phyloP scores from a whole-genome alignment of 1,284 basidiomycete species.

The Neolentinus lepideus region DNA sequence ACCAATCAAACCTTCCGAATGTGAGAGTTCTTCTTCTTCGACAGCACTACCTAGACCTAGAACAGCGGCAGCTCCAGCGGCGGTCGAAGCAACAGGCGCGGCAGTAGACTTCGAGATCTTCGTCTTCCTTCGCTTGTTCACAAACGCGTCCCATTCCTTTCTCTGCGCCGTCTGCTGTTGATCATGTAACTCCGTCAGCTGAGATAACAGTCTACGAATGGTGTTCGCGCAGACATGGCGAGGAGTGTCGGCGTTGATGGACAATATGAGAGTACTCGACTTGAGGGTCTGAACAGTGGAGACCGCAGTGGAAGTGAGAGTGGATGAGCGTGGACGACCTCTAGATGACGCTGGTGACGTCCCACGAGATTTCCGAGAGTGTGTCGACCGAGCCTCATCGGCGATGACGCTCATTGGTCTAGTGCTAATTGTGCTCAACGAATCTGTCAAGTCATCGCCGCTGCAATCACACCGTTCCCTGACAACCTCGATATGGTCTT shows the following conservation, averaged over 20 bases:
- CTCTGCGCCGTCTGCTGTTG: conserved; percentile 67
- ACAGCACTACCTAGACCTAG: conserved; percentile 56
- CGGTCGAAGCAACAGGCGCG: conserved; percentile 19
- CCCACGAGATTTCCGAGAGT: conserved; percentile 18
- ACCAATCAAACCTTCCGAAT: conserved; percentile 77
- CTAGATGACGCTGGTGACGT: conserved; percentile 44
- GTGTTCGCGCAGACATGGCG: conserved; percentile 70
- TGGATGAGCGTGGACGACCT: conserved; percentile 28
- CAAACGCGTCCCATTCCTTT: conserved; percentile 86
- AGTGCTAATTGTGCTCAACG: conserved; percentile 18
- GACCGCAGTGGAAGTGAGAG: conserved; percentile 22
- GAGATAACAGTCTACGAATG: conserved; percentile 69
- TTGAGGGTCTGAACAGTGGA: conserved; percentile 16
- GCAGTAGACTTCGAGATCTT: conserved; percentile 27
- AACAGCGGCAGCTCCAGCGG: conserved; percentile 46
- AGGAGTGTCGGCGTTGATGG: conserved; percentile 51
- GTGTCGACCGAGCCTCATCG: not conserved
- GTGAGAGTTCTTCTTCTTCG: conserved; percentile 63
- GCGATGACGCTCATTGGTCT: conserved; percentile 11
- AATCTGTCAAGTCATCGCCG: conserved; percentile 25
- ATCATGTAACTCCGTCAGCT: conserved; percentile 85
- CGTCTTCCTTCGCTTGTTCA: conserved; percentile 56
- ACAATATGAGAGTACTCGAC: conserved; percentile 44
- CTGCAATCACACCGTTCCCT: conserved; percentile 55
- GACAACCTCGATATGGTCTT: conserved; percentile 45